Conservation (phyloP, 164 flowering plant genomes). For the Akebia trifoliata region DNA sequence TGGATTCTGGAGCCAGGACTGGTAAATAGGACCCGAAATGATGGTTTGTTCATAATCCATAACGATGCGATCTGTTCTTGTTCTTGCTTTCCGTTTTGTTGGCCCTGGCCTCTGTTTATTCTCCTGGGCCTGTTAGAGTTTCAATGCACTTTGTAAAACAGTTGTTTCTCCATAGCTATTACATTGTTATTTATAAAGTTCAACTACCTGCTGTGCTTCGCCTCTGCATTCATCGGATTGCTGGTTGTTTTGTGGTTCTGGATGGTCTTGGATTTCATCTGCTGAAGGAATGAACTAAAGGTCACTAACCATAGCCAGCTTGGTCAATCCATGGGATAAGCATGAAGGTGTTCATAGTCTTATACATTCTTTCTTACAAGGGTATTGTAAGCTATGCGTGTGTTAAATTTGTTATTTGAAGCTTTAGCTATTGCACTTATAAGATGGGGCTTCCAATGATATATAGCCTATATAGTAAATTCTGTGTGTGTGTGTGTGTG, state of each 20-base stretch:
- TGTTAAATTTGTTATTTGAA: not conserved
- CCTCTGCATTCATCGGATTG: conserved; percentile 22
- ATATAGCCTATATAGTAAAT: too few relatives aligned
- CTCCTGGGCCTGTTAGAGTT: conserved; percentile 23
- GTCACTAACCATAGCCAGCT: not conserved
- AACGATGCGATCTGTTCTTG: conserved; percentile 16
- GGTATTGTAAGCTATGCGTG: too few relatives aligned
- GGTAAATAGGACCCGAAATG: conserved; percentile 60
- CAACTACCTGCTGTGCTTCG: conserved; percentile 34
- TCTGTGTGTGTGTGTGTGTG: too few relatives aligned
- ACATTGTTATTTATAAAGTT: not conserved
- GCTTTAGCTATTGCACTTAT: not conserved
- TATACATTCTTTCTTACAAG: too few relatives aligned
- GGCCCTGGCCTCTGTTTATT: conserved; percentile 29
- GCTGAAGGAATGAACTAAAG: conserved; percentile 17
- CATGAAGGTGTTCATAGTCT: too few relatives aligned
- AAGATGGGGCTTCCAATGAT: too few relatives aligned
- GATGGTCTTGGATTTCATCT: conserved; percentile 34
- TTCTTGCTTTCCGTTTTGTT: conserved; percentile 38
- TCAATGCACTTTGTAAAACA: conserved; percentile 10
- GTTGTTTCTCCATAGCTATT: not conserved
- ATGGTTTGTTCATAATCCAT: conserved; percentile 76
- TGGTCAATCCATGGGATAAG: not conserved
- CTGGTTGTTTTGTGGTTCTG: conserved; percentile 34
- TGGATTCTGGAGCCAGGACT: conserved; percentile 71